Percentiles rank a stretch among this genome's conserved stretches.
Evolutionary conservation across 208 protist genomes (phyloP).

Genomic region (Trypanosoma lewisi): DNA sequence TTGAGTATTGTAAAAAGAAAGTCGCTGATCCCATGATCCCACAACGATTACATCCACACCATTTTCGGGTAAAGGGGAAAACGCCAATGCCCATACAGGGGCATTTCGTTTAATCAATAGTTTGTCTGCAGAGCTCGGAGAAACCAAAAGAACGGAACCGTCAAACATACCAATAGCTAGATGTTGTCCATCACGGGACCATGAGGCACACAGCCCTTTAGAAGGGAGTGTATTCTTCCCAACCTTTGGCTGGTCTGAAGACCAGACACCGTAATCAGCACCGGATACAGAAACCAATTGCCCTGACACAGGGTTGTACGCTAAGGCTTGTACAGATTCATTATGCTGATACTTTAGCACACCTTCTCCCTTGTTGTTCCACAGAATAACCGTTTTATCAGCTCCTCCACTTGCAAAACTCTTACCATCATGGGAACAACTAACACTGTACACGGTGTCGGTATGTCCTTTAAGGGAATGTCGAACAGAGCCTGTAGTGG

Average conservation of each 20-base stretch:
- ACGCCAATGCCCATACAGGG: conserved; percentile 93
- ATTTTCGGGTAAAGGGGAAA: conserved; percentile 87
- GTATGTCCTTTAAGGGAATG: conserved; percentile 95
- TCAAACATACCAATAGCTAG: conserved; percentile 92
- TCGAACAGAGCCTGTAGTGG: conserved; percentile 85
- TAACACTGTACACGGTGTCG: conserved; percentile 91
- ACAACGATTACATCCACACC: conserved; percentile 91
- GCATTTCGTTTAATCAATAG: conserved; percentile 73
- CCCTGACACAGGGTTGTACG: conserved; percentile 88
- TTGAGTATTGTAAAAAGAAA: conserved; percentile 94
- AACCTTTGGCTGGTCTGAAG: conserved; percentile 88
- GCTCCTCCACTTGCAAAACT: conserved; percentile 92
- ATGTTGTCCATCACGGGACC: conserved; percentile 93
- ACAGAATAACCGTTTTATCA: conserved; percentile 95
- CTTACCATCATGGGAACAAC: conserved; percentile 90
- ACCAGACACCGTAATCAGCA: conserved; percentile 96
- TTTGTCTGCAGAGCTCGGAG: conserved; percentile 5
- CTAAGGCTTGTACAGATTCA: conserved; percentile 93
- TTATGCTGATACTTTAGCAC: conserved; percentile 96
- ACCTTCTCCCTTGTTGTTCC: conserved; percentile 92
- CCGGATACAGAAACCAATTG: conserved; percentile 90
- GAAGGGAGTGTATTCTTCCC: conserved; percentile 83
- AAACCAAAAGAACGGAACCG: conserved; percentile 61
- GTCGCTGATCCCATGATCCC: conserved; percentile 94
- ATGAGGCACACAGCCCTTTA: conserved; percentile 89